These are phyloP conservation scores for Multifurca ochricompacta DNA, from an alignment of 768 basidiomycete genomes.

Conservation along the genomic window DNA sequence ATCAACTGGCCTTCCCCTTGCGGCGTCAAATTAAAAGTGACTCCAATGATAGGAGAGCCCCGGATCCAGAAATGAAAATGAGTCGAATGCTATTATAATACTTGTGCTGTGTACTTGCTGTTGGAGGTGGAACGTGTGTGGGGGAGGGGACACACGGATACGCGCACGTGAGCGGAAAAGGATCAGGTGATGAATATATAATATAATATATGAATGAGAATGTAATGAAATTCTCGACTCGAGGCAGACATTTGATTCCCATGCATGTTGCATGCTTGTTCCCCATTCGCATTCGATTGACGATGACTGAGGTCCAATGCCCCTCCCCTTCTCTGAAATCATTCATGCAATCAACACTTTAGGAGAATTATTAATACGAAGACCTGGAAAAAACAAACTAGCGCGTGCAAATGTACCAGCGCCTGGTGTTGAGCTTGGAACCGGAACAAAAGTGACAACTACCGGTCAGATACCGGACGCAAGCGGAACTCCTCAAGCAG, in stretches of 20 bases:
- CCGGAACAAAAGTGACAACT: neutral
- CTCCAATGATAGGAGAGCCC: constrained; percentile 9
- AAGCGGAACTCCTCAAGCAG: neutral
- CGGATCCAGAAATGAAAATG: neutral
- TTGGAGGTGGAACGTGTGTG: no score
- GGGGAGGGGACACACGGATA: no score
- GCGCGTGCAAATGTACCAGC: neutral
- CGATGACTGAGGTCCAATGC: neutral
- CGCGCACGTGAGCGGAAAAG: neutral
- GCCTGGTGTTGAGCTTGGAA: neutral
- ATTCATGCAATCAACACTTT: constrained; percentile 5
- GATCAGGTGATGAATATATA: neutral
- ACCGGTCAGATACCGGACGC: neutral
- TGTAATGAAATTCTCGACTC: no score
- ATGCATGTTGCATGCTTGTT: neutral
- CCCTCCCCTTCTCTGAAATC: neutral
- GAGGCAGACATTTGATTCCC: constrained; percentile 5
- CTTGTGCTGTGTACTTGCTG: neutral
- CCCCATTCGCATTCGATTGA: no score
- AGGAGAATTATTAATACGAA: neutral
- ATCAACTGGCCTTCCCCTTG: neutral
- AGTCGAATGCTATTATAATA: neutral
- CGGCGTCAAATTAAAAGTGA: constrained; percentile 15
- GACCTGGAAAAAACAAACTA: no score
- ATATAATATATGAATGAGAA: no score